Conservation (phyloP, 2,329 filamentous ascomycete species). For the Orbilia ellipsospora region DNA sequence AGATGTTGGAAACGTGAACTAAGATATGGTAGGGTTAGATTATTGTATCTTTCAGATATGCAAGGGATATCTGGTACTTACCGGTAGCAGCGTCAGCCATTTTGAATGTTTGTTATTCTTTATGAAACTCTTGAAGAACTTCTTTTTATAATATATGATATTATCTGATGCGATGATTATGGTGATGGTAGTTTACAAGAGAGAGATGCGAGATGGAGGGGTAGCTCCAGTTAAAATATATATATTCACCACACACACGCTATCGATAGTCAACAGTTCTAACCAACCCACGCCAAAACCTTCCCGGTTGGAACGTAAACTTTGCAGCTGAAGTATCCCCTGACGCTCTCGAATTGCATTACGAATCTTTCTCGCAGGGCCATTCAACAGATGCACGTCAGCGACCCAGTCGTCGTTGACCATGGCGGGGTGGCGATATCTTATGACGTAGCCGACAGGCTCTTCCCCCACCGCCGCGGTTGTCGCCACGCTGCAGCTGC, state of each 20-base stretch:
- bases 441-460: conserved; percentile 45
- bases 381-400: conserved; percentile 24
- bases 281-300: neutral
- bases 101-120: conserved; percentile 12
- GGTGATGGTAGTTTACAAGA: neutral
- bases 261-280: neutral
- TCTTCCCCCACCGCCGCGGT: neutral
- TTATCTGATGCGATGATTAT: too few species aligned
- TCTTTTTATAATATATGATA: too few species aligned
- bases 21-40: conserved; percentile 67
- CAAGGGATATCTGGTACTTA: conserved; percentile 7
- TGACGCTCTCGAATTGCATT: neutral
- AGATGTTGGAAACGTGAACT: conserved; percentile 91
- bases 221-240: neutral
- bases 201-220: neutral
- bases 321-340: conserved; percentile 3
- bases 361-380: conserved; percentile 8
- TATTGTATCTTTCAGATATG: neutral
- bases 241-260: neutral
- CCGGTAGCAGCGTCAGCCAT: conserved; percentile 43
- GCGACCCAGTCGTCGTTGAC: conserved; percentile 1
- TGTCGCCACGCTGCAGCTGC: conserved; percentile 12
- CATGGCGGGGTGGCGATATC: conserved; percentile 38
- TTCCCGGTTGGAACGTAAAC: neutral
- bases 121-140: neutral